phyloP scores from a whole-genome alignment of 345 rosid genomes.

The Brassica juncea region DNA sequence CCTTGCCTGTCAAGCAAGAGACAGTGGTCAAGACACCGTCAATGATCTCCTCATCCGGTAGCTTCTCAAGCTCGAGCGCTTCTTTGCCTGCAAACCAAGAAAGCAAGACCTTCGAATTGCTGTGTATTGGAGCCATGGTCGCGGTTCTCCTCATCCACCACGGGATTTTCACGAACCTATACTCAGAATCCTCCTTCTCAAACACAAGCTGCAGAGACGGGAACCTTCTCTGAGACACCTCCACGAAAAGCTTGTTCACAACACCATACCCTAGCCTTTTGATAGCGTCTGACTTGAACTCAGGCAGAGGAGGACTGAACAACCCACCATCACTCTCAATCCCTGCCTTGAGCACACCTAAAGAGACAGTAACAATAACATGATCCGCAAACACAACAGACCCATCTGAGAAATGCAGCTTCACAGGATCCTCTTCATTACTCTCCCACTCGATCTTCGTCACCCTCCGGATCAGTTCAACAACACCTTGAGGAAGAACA shows the following conservation, averaged over 20 bases:
- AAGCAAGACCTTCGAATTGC: slow-evolving; percentile 65
- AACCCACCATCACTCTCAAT: slow-evolving; percentile 51
- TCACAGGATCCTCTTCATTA: slow-evolving; percentile 56
- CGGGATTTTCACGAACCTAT: slow-evolving; percentile 63
- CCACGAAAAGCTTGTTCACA: slow-evolving; percentile 86
- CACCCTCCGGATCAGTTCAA: slow-evolving; percentile 70
- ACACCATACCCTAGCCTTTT: slow-evolving; percentile 85
- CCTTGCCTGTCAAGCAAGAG: slow-evolving; percentile 51
- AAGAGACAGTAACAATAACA: slow-evolving; percentile 82
- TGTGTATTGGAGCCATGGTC: slow-evolving; percentile 68
- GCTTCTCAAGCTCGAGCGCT: slow-evolving; percentile 80
- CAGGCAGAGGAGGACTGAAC: slow-evolving; percentile 78
- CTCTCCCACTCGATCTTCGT: slow-evolving; percentile 71
- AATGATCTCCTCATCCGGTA: slow-evolving; percentile 70
- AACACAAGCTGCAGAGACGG: slow-evolving; percentile 80
- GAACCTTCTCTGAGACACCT: slow-evolving; percentile 43
- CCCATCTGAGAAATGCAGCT: slow-evolving; percentile 82
- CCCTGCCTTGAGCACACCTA: slow-evolving; percentile 89
- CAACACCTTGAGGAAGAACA: slow-evolving; percentile 65
- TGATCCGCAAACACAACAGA: slow-evolving; percentile 79
- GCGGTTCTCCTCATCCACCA: slow-evolving; percentile 98
- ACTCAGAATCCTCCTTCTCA: slow-evolving; percentile 53
- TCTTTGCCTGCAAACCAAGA: slow-evolving; percentile 98
- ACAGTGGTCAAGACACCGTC: slow-evolving; percentile 64
- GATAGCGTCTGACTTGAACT: slow-evolving; percentile 75